These are phyloP conservation scores for Mycena leptocephala DNA, from an alignment of 768 basidiomycete genomes.

Conservation along the genomic window DNA sequence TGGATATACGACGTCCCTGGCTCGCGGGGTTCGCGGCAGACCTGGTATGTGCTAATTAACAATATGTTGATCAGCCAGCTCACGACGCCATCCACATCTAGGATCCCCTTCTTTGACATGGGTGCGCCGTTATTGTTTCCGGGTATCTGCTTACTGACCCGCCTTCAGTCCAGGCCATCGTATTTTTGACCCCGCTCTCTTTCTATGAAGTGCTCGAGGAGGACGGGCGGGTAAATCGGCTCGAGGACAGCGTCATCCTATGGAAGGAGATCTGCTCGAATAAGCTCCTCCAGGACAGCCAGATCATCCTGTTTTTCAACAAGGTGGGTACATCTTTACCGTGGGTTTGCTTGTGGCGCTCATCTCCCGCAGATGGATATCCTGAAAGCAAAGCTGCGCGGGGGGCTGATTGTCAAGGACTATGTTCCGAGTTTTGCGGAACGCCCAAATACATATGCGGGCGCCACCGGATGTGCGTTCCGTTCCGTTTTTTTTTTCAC, in stretches of 20 bases:
- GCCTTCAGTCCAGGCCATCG: slow-evolving; percentile 78
- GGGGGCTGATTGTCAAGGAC: slow-evolving; percentile 69
- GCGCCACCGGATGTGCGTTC: slow-evolving; percentile 76
- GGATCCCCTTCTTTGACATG: slow-evolving; percentile 88
- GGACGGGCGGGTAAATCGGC: slow-evolving; percentile 74
- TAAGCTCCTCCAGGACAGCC: slow-evolving; percentile 71
- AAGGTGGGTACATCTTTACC: slow-evolving; percentile 59
- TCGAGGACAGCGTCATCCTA: slow-evolving; percentile 82
- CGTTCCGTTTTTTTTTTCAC: slow-evolving; percentile 4
- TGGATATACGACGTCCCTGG: slow-evolving; percentile 37
- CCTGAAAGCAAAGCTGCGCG: slow-evolving; percentile 66
- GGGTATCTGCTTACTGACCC: too few species aligned
- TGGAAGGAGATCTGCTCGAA: slow-evolving; percentile 83
- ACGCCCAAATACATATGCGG: slow-evolving; percentile 68
- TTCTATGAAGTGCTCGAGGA: slow-evolving; percentile 86
- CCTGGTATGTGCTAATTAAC: slow-evolving; percentile 46
- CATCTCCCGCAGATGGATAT: slow-evolving; percentile 66
- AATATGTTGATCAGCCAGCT: background rate
- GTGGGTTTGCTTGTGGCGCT: background rate
- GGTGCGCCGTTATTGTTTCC: slow-evolving; percentile 49
- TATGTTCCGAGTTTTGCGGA: slow-evolving; percentile 78
- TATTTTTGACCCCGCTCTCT: slow-evolving; percentile 86
- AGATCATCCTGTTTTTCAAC: slow-evolving; percentile 85
- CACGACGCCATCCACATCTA: slow-evolving; percentile 55
- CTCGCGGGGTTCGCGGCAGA: slow-evolving; percentile 18